Percentiles rank a stretch among this genome's conserved stretches.
Evolutionary conservation across 495 filamentous ascomycete species (phyloP).

Genomic region (Penicillium chermesinum): DNA sequence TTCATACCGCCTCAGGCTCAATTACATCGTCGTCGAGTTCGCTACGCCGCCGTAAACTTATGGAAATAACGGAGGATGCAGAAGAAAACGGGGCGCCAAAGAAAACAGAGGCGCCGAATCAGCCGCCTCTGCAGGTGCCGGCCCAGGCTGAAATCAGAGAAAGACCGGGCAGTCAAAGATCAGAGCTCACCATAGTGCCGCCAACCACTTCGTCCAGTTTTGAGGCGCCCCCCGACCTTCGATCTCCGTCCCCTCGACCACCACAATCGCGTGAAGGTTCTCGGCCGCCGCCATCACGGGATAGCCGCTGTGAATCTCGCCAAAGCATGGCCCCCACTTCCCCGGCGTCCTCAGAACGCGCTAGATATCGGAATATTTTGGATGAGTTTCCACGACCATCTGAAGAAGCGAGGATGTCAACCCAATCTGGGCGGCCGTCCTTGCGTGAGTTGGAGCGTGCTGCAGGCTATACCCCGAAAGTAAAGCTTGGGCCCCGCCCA

Average conservation of each 20-base stretch:
- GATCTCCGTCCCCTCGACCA: conserved; percentile 12
- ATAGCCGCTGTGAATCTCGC: conserved; percentile 15
- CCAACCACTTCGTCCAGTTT: conserved; percentile 16
- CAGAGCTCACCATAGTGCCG: conserved; percentile 37
- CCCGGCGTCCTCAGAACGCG: conserved; percentile 12
- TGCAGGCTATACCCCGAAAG: conserved; percentile 58
- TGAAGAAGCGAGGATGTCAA: conserved; percentile 46
- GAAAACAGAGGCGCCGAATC: conserved; percentile 22
- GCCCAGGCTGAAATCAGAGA: conserved; percentile 18
- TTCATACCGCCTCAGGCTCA: conserved; percentile 84
- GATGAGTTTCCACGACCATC: conserved; percentile 39
- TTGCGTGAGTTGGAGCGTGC: conserved; percentile 57
- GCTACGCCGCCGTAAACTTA: conserved; percentile 65
- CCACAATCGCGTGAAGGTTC: conserved; percentile 19
- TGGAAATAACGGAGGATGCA: conserved; percentile 83
- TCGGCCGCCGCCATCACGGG: conserved; percentile 19
- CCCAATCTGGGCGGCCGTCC: conserved; percentile 59
- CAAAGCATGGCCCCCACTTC: conserved; percentile 15
- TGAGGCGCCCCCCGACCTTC: conserved; percentile 14
- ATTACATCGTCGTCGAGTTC: conserved; percentile 83
- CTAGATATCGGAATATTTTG: conserved; percentile 24
- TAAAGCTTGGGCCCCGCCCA: conserved; percentile 80
- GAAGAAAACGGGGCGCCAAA: conserved; percentile 62
- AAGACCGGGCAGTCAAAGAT: conserved; percentile 33
- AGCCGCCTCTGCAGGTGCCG: conserved; percentile 1